Base-by-base conservation (phyloP, 768 basidiomycete species). In the Collybiopsis luxurians region DNA sequence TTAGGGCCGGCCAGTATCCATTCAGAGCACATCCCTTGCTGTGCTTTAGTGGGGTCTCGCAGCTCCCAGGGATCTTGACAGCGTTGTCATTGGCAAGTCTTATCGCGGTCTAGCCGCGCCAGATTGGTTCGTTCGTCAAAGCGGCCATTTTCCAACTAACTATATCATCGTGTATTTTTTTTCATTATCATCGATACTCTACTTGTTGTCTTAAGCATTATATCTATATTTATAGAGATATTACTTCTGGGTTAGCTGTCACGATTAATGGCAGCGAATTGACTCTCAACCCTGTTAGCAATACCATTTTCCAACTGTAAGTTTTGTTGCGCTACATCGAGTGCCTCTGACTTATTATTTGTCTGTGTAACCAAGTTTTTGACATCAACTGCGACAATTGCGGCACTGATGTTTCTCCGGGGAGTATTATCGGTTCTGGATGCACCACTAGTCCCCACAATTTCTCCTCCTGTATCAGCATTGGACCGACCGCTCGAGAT, bases 121-220 rank as follows among this genome's bases (percentile, higher is more conserved):
- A n/a, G 21, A 52, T n/a, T 52, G 50, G 50, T 40, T 21, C 36
- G 30, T 52, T 52, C 30, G 26, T 4, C 50, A 52, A 39, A 52
- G 39, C 24, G 50, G 50, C 21, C 15, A 52, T 7, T 52, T 15
- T 19, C 34, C 31, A 12, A 36, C 50, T 9, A 52, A 34, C 19
- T 52, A 52, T 39, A 17, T 52, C 13, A 52, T 52, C 34, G 38
- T 23, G 50, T 52, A 10, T 2, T 19, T 36, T n/a, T n/a, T n/a
- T 28, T 28, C 19, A 5, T 11, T 31, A 26, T 9, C 12, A 12
- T 7, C 34, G 10, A 5, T 11, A 26, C 21, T 9, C 12, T 31
- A 9, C n/a, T 9, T 21, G 5, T 36, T 45, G 4, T 9, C 7
- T 30, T 36, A 3, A 31, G 17, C 15, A 12, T n/a, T 21, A 19